These are phyloP conservation scores for Barbarea vulgaris DNA, from an alignment of 345 rosid species.

Conservation along the genomic window DNA sequence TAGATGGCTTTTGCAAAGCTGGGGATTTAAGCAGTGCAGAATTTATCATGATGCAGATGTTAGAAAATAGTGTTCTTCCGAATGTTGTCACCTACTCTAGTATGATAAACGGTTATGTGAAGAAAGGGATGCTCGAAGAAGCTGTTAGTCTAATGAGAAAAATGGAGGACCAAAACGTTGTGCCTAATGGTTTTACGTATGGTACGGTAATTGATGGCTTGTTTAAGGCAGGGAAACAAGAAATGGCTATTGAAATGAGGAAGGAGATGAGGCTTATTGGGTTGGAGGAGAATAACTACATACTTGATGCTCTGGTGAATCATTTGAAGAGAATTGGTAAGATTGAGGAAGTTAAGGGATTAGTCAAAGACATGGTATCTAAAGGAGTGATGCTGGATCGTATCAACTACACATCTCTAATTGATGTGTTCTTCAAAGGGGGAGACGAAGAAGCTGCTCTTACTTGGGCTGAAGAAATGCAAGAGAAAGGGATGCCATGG, in stretches of 20 bases:
- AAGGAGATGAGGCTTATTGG: slow-evolving; percentile 65
- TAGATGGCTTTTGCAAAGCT: slow-evolving; percentile 71
- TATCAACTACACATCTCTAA: slow-evolving; percentile 83
- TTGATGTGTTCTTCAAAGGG: slow-evolving; percentile 83
- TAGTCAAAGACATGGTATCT: slow-evolving; percentile 55
- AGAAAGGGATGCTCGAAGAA: slow-evolving; percentile 73
- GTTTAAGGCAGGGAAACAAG: slow-evolving; percentile 64
- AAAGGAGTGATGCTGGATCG: slow-evolving; percentile 63
- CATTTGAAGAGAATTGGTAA: slow-evolving; percentile 62
- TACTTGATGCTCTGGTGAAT: slow-evolving; percentile 70
- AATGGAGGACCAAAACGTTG: slow-evolving; percentile 53
- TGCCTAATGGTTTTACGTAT: slow-evolving; percentile 62
- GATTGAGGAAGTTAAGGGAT: slow-evolving; percentile 56
- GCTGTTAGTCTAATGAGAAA: slow-evolving; percentile 58
- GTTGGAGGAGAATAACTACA: slow-evolving; percentile 57
- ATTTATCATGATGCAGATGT: slow-evolving; percentile 59
- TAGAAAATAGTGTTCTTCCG: slow-evolving; percentile 50
- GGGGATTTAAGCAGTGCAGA: slow-evolving; percentile 67
- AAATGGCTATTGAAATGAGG: slow-evolving; percentile 58
- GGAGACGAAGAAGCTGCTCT: slow-evolving; percentile 74
- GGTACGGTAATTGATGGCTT: slow-evolving; percentile 70
- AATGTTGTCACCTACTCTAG: slow-evolving; percentile 69
- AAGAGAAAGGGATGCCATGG: slow-evolving; percentile 54
- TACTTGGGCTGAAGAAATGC: slow-evolving; percentile 72
- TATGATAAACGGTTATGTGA: slow-evolving; percentile 68